Evolutionary conservation across 768 basidiomycete species (phyloP).

Genomic region (Paxillus involutus): DNA sequence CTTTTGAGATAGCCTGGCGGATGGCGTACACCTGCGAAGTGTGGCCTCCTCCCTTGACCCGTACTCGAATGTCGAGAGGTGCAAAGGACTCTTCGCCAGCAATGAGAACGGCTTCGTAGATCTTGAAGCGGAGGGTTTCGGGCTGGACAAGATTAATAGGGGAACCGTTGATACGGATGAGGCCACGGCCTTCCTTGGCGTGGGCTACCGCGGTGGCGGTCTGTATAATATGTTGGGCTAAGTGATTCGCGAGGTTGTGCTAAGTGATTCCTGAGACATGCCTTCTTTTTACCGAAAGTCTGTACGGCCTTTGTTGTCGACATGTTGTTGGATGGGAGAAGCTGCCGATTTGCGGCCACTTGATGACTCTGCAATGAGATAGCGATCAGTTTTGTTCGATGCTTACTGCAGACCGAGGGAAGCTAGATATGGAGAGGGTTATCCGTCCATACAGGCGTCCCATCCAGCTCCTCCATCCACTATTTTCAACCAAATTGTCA

Average conservation of each 20-base stretch:
- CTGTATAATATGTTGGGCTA: constrained; percentile 38
- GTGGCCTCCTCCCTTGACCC: constrained; percentile 99
- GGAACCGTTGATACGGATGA: constrained; percentile 95
- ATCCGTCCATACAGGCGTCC: constrained; percentile 32
- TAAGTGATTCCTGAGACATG: constrained; percentile 29
- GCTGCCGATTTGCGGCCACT: constrained; percentile 13
- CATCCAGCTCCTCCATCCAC: constrained; percentile 42
- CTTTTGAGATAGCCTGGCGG: constrained; percentile 98
- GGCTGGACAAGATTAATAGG: constrained; percentile 96
- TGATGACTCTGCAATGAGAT: constrained; percentile 15
- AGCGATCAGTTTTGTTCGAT: constrained; percentile 15
- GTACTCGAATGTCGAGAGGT: constrained; percentile 92
- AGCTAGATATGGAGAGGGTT: constrained; percentile 15
- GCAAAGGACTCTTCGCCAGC: constrained; percentile 87
- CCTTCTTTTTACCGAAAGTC: constrained; percentile 99
- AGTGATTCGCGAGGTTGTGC: background rate
- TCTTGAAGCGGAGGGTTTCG: constrained; percentile 94
- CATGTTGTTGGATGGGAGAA: constrained; percentile 50
- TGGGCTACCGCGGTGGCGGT: constrained; percentile 98
- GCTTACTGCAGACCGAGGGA: background rate
- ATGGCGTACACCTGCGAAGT: constrained; percentile 99
- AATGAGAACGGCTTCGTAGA: constrained; percentile 96
- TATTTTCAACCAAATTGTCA: constrained; percentile 13
- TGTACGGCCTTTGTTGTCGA: constrained; percentile 87
- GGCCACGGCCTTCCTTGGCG: constrained; percentile 93